These are phyloP conservation scores for Aureobasidium sp. DNA, from an alignment of 2,329 filamentous ascomycete genomes.

Conservation along the genomic window DNA sequence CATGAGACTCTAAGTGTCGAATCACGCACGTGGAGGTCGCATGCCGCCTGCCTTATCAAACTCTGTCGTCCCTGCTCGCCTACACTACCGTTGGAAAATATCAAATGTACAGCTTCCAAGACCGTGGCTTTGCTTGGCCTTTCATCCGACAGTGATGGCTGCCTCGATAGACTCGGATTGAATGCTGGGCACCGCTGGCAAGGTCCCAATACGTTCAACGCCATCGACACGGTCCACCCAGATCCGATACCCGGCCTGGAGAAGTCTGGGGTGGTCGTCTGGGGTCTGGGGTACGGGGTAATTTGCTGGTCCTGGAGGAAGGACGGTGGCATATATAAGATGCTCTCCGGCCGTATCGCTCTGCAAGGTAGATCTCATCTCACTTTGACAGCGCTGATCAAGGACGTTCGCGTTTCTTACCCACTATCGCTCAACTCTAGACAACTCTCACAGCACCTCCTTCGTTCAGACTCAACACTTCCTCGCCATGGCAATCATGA, in stretches of 20 bases:
- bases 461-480: not conserved
- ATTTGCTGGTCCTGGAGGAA: too few species aligned
- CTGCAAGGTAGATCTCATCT: slow-evolving; percentile 1
- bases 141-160: slow-evolving; percentile 2
- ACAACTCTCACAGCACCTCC: not conserved
- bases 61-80: not conserved
- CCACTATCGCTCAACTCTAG: not conserved
- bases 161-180: not conserved
- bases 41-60: slow-evolving; percentile 3
- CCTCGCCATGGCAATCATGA: slow-evolving; percentile 3
- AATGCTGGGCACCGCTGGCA: slow-evolving; percentile 1
- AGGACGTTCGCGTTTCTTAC: not conserved
- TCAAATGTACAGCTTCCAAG: slow-evolving; percentile 7
- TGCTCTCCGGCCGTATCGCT: not conserved
- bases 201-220: slow-evolving; percentile 2
- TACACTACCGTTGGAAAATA: not conserved
- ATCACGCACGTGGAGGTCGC: slow-evolving; percentile 1
- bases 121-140: slow-evolving; percentile 12
- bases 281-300: not conserved
- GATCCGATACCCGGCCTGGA: not conserved
- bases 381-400: slow-evolving; percentile 7
- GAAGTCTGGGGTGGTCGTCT: slow-evolving; percentile 1
- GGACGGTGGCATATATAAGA: slow-evolving; percentile 3
- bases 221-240: not conserved
- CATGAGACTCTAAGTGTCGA: not conserved